A percentile compares a stretch with the other conserved stretches of the same genome.
Conservation (phyloP, 306 rosid genomes). For the Ammopiptanthus mongolicus region DNA sequence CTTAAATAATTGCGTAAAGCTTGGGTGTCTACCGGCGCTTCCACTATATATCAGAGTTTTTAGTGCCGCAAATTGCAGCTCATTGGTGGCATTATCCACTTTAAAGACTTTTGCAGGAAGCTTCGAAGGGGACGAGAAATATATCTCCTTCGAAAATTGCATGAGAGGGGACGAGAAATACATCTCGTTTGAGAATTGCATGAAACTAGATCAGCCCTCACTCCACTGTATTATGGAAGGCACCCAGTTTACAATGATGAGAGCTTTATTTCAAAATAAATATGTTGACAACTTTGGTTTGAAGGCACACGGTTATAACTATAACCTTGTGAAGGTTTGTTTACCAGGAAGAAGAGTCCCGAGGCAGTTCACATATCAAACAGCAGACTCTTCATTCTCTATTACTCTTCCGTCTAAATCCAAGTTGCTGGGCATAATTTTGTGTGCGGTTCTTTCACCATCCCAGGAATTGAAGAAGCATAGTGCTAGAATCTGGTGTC, state of each 20-base stretch:
- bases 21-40: conserved; percentile 22
- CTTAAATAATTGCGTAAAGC: background rate
- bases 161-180: background rate
- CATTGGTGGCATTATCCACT: background rate
- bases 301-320: background rate
- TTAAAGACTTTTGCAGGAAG: background rate
- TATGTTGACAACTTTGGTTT: background rate
- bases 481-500: background rate
- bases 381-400: background rate
- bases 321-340: background rate
- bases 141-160: background rate
- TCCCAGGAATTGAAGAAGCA: background rate
- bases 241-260: background rate
- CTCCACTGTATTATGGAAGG: background rate
- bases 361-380: background rate
- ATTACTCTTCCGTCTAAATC: background rate
- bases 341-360: background rate
- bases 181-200: background rate
- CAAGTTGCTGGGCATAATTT: background rate
- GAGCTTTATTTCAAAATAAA: background rate
- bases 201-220: background rate
- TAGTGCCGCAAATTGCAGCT: background rate
- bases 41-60: background rate
- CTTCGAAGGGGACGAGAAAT: background rate
- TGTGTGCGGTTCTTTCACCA: background rate